Evolutionary conservation across 2,329 filamentous ascomycete genomes (phyloP), one percentile per base, ranked within the genome.

Genomic region (Emergomyces africanus): DNA sequence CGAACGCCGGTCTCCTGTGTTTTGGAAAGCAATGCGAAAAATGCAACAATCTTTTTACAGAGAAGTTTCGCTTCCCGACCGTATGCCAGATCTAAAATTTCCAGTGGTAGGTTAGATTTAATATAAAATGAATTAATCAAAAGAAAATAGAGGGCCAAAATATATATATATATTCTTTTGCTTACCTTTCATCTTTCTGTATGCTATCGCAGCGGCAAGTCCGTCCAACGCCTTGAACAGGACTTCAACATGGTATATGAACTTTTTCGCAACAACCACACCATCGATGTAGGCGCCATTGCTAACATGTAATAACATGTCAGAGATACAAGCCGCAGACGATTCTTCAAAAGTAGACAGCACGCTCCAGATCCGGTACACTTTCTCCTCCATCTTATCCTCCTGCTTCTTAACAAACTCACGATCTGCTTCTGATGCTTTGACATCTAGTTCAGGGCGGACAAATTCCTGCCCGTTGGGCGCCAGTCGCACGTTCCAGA

Each of bases 31-130:
- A 99, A 78, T 14, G 90, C 90, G 72, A 99, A 99, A 78, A 99
- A 99, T 30, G 92, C 89, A 5, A 99, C 94, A 58, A 99, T 95
- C 74, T 99, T 99, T 75, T 99, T 99, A 79, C 94, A 99, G n/a
- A 99, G 83, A 56, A 99, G 80, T 74, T 99, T 99, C n/a, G 94
- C 89, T 77, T 99, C 94, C 67, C 94, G 85, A 20, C 88, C 88
- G 70, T 97, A 99, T 10, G 90, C 89, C 62, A 99, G 81, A 63
- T 88, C 90, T 88, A 70, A 37, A 63, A n/a, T 25, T 14, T 30
- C 18, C 46, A 23, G 54, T 23, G 54, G 61, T 67, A 58, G 69
- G 60, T 64, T 55, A 50, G 59, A 20, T 28, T 6, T 30, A n/a
- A 14, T 28, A 50, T n/a, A 46, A 12, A 28, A 42, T n/a, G n/a